Base-by-base conservation (phyloP, 2,329 filamentous ascomycete species). In the Pseudogymnoascus sp. region DNA sequence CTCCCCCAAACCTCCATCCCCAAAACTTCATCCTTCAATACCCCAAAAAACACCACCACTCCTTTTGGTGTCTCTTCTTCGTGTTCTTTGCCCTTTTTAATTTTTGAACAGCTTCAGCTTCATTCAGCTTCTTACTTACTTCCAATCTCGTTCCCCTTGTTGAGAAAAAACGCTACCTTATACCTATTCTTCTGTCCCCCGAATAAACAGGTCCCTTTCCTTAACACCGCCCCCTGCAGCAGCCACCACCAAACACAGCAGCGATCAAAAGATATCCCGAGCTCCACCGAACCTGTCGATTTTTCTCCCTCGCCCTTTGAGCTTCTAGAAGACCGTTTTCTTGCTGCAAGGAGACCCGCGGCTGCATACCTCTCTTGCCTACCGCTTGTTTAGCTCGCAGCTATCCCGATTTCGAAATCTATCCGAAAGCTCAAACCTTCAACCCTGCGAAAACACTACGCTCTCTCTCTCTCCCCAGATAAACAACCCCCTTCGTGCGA, bases 101-200 rank as follows among this genome's bases (percentile, higher is more conserved):
- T 21, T 43, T 43, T 43, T 5, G 14, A 43, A 13, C 41, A 63
- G 63, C 62, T 63, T 66, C 64, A 62, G 64, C 45, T 62, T 54
- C 39, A 63, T 62, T 54, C 37, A 25, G 54, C 39, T 65, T 57
- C 45, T 70, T 61, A 65, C 45, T 70, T 61, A 65, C 65, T 64
- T 19, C 37, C n/a, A 41, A 41, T 41, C 37, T 41, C n/a, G n/a
- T 41, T 41, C n/a, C 4, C 66, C 66, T 68, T 64, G 34, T 62
- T 65, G 62, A 51, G 41, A 60, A 60, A 61, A 60, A 23, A 54
- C 66, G 62, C 62, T 34, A 64, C 60, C 67, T 65, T 67, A 68
- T 69, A 61, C 65, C 66, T 67, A 65, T 65, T 68, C 66, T 63
- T 66, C 64, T 62, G 67, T 7, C 8, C 67, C 64, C 66, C 41